Evolutionary conservation across 257 asterid species (phyloP).

Genomic region (Rauvolfia tetraphylla): DNA sequence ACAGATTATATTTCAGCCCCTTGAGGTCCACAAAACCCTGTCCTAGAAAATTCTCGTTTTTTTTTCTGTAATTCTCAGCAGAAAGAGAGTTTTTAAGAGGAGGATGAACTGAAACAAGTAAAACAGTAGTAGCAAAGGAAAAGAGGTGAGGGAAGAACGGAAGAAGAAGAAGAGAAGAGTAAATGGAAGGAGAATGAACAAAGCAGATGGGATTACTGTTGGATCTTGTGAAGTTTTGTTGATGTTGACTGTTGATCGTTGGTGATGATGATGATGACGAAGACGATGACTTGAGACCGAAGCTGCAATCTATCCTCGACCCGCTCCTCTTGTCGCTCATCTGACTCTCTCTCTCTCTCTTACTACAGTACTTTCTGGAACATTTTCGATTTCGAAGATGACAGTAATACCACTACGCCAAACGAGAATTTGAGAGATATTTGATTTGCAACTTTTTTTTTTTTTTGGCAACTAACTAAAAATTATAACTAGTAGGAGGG

Average conservation of each 20-base stretch:
- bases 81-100: background rate
- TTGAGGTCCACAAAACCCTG: slow-evolving; percentile 23
- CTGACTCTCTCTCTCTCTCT: background rate
- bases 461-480: too few relatives aligned
- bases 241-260: slow-evolving; percentile 6
- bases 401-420: background rate
- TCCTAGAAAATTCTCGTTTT: background rate
- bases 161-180: background rate
- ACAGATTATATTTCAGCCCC: background rate
- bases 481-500: too few relatives aligned
- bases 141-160: background rate
- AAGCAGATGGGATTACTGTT: background rate
- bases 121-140: background rate
- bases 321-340: background rate
- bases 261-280: slow-evolving; percentile 12
- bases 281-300: background rate
- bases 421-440: background rate
- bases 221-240: background rate
- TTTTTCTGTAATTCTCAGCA: background rate
- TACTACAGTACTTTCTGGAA: background rate
- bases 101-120: slow-evolving; percentile 5
- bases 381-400: background rate
- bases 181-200: slow-evolving; percentile 7
- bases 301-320: background rate
- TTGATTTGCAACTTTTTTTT: too few relatives aligned